A percentile compares a stretch with the other conserved stretches of the same genome.
Evolutionary conservation across 2,329 filamentous ascomycete genomes (phyloP).

Genomic region (Colletotrichum sansevieriae): DNA sequence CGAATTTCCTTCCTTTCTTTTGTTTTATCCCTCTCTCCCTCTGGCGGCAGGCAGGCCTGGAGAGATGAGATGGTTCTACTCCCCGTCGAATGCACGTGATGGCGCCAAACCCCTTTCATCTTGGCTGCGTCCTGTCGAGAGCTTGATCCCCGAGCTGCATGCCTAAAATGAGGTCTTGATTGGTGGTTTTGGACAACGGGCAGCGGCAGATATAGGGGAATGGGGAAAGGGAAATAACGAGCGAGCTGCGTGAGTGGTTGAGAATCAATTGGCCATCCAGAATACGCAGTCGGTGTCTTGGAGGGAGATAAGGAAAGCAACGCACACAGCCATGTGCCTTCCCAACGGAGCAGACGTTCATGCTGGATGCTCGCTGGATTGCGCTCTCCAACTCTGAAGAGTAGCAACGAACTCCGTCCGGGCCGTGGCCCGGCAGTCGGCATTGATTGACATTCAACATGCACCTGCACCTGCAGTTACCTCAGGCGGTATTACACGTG

Average conservation of each 20-base stretch:
- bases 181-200: constrained; percentile 26
- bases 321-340: constrained; percentile 1
- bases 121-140: constrained; percentile 30
- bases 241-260: constrained; percentile 3
- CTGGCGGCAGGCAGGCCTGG: too few species aligned
- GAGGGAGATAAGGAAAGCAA: constrained; percentile 14
- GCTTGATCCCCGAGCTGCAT: constrained; percentile 22
- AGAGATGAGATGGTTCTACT: neutral
- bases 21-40: too few species aligned
- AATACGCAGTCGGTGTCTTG: neutral
- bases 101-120: constrained; percentile 21
- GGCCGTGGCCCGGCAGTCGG: neutral
- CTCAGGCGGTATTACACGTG: too few species aligned
- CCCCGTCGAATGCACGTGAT: constrained; percentile 22
- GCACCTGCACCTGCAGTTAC: too few species aligned
- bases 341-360: constrained; percentile 1
- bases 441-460: neutral
- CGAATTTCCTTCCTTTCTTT: too few species aligned
- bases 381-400: neutral
- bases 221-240: constrained; percentile 12
- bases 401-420: neutral
- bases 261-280: constrained; percentile 25
- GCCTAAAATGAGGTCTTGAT: constrained; percentile 10
- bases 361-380: neutral
- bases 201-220: constrained; percentile 36